Percentiles rank a stretch among this genome's conserved stretches.
Evolutionary conservation across 2,329 filamentous ascomycete genomes (phyloP).

Genomic region (Penicillium oxalicum): DNA sequence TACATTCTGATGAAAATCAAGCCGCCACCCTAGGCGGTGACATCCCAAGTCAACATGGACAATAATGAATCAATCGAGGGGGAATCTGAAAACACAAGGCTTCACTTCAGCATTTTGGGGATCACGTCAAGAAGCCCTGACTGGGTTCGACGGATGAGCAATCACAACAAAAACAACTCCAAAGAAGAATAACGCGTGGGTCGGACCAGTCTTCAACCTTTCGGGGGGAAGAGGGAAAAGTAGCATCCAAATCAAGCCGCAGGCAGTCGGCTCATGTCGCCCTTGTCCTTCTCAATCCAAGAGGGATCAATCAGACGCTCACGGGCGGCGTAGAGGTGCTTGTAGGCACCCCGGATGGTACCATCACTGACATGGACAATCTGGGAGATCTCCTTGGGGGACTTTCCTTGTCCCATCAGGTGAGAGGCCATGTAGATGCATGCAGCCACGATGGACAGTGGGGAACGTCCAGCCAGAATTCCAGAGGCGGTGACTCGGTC

Average conservation of each 20-base stretch:
- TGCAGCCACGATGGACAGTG: slow-evolving; percentile 85
- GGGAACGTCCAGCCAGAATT: slow-evolving; percentile 84
- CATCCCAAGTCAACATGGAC: too few relatives aligned
- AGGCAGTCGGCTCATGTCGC: slow-evolving; percentile 66
- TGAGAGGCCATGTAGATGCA: slow-evolving; percentile 96
- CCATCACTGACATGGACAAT: slow-evolving; percentile 91
- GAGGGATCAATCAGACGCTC: slow-evolving; percentile 68
- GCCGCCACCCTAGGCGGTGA: not conserved
- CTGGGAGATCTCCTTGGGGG: slow-evolving; percentile 77
- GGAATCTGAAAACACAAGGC: not conserved
- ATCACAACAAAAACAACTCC: too few relatives aligned
- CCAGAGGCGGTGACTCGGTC: slow-evolving; percentile 70
- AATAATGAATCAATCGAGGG: too few relatives aligned
- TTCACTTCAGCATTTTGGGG: not conserved
- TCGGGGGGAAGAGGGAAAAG: not conserved
- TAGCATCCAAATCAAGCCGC: slow-evolving; percentile 27
- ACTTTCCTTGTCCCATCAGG: slow-evolving; percentile 70
- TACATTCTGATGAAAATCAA: too few relatives aligned
- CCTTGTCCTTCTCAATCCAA: slow-evolving; percentile 67
- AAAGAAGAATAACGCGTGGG: not conserved
- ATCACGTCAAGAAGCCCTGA: too few relatives aligned
- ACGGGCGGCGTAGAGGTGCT: slow-evolving; percentile 69
- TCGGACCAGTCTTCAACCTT: not conserved
- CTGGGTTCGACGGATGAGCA: too few relatives aligned
- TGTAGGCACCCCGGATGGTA: slow-evolving; percentile 94